Evolutionary conservation across 768 basidiomycete genomes (phyloP).

Genomic region (Exsudoporus frostii): DNA sequence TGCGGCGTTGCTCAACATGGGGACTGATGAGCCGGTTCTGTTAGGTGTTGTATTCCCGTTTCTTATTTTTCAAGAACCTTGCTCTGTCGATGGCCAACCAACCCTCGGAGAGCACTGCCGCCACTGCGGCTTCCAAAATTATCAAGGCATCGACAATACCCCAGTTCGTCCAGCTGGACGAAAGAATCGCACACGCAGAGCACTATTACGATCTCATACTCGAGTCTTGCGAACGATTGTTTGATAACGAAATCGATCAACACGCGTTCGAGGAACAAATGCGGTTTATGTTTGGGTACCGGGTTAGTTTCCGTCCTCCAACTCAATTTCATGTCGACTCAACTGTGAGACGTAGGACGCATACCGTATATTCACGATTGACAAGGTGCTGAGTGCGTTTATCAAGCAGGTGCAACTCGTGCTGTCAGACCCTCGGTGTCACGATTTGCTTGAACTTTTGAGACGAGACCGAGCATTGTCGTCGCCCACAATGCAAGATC

Average conservation of each 20-base stretch:
- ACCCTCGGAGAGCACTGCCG: constrained; percentile 2
- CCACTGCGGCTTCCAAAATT: constrained; percentile 23
- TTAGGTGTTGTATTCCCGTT: constrained; percentile 79
- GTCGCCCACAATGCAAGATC: constrained; percentile 66
- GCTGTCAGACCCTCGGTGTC: constrained; percentile 64
- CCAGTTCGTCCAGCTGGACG: constrained; percentile 29
- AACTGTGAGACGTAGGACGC: constrained; percentile 47
- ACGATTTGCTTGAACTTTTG: constrained; percentile 67
- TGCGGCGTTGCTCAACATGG: background rate
- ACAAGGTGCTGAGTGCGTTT: constrained; percentile 83
- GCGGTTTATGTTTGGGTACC: constrained; percentile 81
- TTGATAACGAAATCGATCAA: constrained; percentile 90
- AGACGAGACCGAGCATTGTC: constrained; percentile 62
- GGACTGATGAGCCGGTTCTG: background rate
- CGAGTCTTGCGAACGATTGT: constrained; percentile 83
- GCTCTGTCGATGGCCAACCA: constrained; percentile 44
- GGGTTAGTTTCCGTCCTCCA: constrained; percentile 40
- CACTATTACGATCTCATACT: constrained; percentile 83
- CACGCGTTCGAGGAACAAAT: constrained; percentile 87
- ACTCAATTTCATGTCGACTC: background rate
- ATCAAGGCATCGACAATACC: constrained; percentile 29
- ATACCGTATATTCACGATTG: constrained; percentile 90
- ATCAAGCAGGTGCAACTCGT: constrained; percentile 88
- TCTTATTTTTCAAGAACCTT: constrained; percentile 76
- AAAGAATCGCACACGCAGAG: constrained; percentile 44